phyloP scores from a whole-genome alignment of 2,329 filamentous ascomycete genomes.

The Purpureocillium lavendulum region DNA sequence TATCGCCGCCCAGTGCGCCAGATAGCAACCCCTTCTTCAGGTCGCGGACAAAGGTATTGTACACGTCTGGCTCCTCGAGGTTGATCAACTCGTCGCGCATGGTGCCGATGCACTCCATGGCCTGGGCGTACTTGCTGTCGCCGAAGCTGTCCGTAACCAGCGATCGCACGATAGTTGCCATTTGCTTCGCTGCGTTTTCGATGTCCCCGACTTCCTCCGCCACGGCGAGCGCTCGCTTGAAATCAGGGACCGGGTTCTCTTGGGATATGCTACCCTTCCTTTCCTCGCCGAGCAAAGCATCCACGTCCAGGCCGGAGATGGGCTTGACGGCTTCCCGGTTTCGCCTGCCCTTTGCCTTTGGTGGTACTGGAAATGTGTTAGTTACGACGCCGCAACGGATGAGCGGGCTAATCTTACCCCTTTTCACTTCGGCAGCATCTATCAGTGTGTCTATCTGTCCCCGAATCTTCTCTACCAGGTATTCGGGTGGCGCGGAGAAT shows the following conservation, averaged over 20 bases:
- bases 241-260: constrained; percentile 80
- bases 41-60: constrained; percentile 63
- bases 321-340: constrained; percentile 67
- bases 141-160: constrained; percentile 68
- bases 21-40: constrained; percentile 66
- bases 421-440: constrained; percentile 70
- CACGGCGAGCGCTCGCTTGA: constrained; percentile 67
- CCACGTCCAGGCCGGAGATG: constrained; percentile 81
- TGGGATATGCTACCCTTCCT: constrained; percentile 36
- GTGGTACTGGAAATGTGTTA: constrained; percentile 52
- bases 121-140: constrained; percentile 64
- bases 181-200: constrained; percentile 61
- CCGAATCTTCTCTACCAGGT: constrained; percentile 51
- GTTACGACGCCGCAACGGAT: not conserved
- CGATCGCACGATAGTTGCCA: constrained; percentile 60
- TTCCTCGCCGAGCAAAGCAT: constrained; percentile 62
- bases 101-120: constrained; percentile 66
- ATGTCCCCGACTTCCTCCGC: constrained; percentile 55
- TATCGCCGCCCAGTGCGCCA: constrained; percentile 65
- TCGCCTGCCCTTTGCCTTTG: constrained; percentile 68
- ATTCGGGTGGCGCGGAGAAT: constrained; percentile 64
- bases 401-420: constrained; percentile 40
- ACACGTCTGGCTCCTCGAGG: constrained; percentile 66
- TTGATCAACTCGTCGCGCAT: constrained; percentile 71
- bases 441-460: constrained; percentile 56